Evolutionary conservation across 768 basidiomycete species (phyloP).

Genomic region (Phaeotremella fagi): DNA sequence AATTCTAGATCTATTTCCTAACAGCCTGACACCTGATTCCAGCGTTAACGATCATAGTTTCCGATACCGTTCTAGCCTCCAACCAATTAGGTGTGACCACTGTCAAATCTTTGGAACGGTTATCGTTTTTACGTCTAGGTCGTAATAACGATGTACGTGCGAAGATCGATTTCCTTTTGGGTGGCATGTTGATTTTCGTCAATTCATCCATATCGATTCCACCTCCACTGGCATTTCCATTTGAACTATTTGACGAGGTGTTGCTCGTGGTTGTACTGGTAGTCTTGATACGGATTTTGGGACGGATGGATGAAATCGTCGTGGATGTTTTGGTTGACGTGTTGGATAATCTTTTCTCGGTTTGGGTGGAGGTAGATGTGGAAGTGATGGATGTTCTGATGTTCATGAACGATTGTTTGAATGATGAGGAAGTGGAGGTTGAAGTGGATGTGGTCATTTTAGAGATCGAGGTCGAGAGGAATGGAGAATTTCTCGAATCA

Average conservation of each 20-base stretch:
- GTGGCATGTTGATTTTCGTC: too few species aligned
- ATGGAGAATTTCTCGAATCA: too few species aligned
- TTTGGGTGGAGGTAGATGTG: background rate
- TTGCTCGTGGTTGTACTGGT: too few species aligned
- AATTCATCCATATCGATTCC: too few species aligned
- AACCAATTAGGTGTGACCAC: conserved; percentile 4
- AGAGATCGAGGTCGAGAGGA: background rate
- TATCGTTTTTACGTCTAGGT: conserved; percentile 6
- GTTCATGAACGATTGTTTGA: background rate
- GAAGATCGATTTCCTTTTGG: background rate
- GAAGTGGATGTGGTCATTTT: background rate
- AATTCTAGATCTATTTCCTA: too few species aligned
- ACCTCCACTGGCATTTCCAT: background rate
- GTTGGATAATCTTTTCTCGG: background rate
- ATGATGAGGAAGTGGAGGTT: background rate
- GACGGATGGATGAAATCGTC: background rate
- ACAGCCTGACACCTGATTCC: conserved; percentile 30
- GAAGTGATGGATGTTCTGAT: background rate
- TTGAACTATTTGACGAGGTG: background rate
- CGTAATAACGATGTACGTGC: conserved; percentile 5
- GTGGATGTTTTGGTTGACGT: background rate
- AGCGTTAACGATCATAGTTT: conserved; percentile 30
- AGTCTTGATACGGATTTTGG: background rate
- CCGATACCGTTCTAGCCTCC: conserved; percentile 22
- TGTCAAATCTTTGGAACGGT: conserved; percentile 6